Conservation (phyloP, 1,139 yeast genomes). For the Yamadazyma conglobata region DNA sequence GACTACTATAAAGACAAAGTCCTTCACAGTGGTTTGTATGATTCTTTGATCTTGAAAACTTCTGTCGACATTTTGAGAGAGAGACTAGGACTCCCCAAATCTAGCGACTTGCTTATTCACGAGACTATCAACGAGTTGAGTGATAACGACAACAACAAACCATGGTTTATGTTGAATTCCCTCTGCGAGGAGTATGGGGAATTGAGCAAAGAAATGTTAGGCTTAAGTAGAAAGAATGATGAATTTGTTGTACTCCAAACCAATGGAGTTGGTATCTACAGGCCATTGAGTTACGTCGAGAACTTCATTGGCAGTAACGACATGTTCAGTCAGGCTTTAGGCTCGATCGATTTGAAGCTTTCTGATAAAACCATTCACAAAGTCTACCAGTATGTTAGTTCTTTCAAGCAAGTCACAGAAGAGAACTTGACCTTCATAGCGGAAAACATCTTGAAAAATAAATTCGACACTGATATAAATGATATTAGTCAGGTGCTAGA, state of each 20-base stretch:
- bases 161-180: slow-evolving; percentile 59
- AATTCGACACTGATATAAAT: slow-evolving; percentile 7
- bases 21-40: slow-evolving; percentile 48
- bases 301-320: slow-evolving; percentile 18
- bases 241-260: slow-evolving; percentile 23
- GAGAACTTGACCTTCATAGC: slow-evolving; percentile 8
- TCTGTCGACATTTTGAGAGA: slow-evolving; percentile 32
- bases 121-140: slow-evolving; percentile 20
- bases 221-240: slow-evolving; percentile 12
- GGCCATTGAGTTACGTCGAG: slow-evolving; percentile 35
- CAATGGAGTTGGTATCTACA: slow-evolving; percentile 32
- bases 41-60: slow-evolving; percentile 40
- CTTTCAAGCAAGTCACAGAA: slow-evolving; percentile 1
- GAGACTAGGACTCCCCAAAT: slow-evolving; percentile 17
- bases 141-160: slow-evolving; percentile 10
- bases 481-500: slow-evolving; percentile 19
- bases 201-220: slow-evolving; percentile 50
- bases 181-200: slow-evolving; percentile 66
- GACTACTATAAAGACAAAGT: slow-evolving; percentile 41
- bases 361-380: slow-evolving; percentile 25
- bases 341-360: slow-evolving; percentile 14
- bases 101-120: slow-evolving; percentile 13
- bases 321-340: slow-evolving; percentile 6
- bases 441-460: slow-evolving; percentile 8
- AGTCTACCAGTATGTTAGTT: slow-evolving; percentile 14